Evolutionary conservation across 2,329 filamentous ascomycete species (phyloP), one percentile per base, ranked within the genome.

Genomic region (Penicillium sp.): DNA sequence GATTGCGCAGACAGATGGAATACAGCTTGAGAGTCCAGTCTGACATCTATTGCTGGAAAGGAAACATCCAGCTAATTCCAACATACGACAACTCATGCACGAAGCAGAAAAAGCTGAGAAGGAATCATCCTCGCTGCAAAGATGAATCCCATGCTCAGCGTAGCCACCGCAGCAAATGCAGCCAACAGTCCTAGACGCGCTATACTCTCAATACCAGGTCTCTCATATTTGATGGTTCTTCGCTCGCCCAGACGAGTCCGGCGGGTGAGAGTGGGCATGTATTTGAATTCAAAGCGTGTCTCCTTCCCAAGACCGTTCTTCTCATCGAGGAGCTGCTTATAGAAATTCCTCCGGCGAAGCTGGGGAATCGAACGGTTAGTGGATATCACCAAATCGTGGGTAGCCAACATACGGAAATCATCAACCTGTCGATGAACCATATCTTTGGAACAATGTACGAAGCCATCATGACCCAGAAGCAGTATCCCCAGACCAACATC

Each of bases 231-330:
- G 14, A 56, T 57, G 10, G 42, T 44, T 16, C 56, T 55, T 33
- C 64, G 59, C 7, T 62, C 53, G 6, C 64, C 64, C 10, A 65
- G 46, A 4, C 50, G 58, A 3, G 64, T 67, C 1, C 56, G 65
- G 9, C 60, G 60, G 12, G 55, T 59, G 16, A 60, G 54, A 13
- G 56, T 62, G 8, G 64, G 64, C 7, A 66, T 51, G 31, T 86
- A 87, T 63, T 89, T 86, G 69, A 90, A 86, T 16, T 85, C 80
- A 61, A 89, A 90, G 8, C 72, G 74, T 1, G 79, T 81, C 59
- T 83, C 77, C 39, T 78, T 73, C 0, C 84, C 81, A 7, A 91
- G 73, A 0, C 83, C 86, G 47, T 75, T 80, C 46, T 83, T 81
- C 48, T 81, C 79, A 49, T 84, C 76, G n/a, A 84, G 78, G 13